A percentile compares a stretch with the other conserved stretches of the same genome.
phyloP scores from a whole-genome alignment of 1,284 basidiomycete genomes.

The Prillingera fragicola region DNA sequence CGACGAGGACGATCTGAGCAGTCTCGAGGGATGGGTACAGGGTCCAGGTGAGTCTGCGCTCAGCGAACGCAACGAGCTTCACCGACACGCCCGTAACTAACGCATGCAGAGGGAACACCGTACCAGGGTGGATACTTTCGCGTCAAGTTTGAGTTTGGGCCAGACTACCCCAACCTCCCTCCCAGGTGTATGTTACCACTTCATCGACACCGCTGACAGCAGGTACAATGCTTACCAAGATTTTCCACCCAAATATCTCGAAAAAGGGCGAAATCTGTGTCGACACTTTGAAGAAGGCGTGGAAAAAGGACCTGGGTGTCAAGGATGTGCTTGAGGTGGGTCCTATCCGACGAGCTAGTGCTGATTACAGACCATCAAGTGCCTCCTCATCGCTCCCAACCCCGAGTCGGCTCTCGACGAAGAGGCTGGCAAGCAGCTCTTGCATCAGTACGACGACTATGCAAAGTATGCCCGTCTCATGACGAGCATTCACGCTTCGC shows the following conservation, averaged over 20 bases:
- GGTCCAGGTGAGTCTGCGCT: constrained; percentile 36
- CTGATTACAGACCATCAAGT: constrained; percentile 65
- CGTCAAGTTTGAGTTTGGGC: constrained; percentile 73
- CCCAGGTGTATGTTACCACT: constrained; percentile 70
- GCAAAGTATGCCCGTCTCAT: constrained; percentile 51
- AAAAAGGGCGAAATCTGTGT: constrained; percentile 89
- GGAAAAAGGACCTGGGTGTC: constrained; percentile 87
- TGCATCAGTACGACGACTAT: constrained; percentile 83
- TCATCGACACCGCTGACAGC: constrained; percentile 3
- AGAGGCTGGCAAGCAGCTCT: constrained; percentile 81
- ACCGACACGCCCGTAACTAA: background rate
- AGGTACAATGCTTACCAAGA: constrained; percentile 87
- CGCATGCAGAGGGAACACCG: constrained; percentile 68
- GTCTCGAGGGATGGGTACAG: constrained; percentile 44
- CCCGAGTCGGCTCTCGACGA: constrained; percentile 92
- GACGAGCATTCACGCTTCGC: constrained; percentile 28
- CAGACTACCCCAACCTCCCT: constrained; percentile 83
- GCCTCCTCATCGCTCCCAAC: constrained; percentile 91
- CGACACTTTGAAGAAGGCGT: constrained; percentile 94
- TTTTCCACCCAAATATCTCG: constrained; percentile 95
- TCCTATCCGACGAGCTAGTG: constrained; percentile 1
- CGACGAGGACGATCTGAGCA: constrained; percentile 62
- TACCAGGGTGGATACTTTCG: constrained; percentile 87
- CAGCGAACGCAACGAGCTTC: background rate
- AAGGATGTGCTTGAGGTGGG: constrained; percentile 71